phyloP scores from a whole-genome alignment of 805 yeast species.

The Kregervanrija pseudodelftensis region DNA sequence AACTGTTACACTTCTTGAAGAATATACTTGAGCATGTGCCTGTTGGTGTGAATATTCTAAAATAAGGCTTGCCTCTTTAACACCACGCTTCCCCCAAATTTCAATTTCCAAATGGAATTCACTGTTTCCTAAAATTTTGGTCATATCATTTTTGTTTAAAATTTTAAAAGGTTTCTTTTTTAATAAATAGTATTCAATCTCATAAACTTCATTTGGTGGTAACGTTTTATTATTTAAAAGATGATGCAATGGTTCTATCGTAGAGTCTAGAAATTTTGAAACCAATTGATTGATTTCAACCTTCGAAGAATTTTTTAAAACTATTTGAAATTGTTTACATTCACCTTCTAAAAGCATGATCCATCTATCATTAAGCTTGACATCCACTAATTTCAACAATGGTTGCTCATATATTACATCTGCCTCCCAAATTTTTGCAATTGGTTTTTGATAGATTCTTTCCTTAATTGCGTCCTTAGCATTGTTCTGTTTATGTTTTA shows the following conservation, averaged over 20 bases:
- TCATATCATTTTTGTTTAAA: constrained; percentile 38
- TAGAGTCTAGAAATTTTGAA: constrained; percentile 66
- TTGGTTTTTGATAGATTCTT: background rate
- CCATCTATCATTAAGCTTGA: constrained; percentile 56
- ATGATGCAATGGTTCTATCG: constrained; percentile 55
- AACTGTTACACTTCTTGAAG: constrained; percentile 46
- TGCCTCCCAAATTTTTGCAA: constrained; percentile 26
- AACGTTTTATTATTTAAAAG: constrained; percentile 39
- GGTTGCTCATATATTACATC: constrained; percentile 47
- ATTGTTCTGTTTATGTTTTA: constrained; percentile 5
- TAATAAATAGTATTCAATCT: constrained; percentile 62
- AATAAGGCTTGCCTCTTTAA: constrained; percentile 55
- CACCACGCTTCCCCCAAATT: constrained; percentile 66
- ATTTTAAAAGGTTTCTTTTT: constrained; percentile 52
- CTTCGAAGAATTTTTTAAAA: constrained; percentile 50
- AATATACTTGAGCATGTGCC: constrained; percentile 10
- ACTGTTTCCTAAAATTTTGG: constrained; percentile 31
- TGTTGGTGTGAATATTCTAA: constrained; percentile 54
- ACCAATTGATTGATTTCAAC: constrained; percentile 50
- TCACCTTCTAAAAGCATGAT: constrained; percentile 80
- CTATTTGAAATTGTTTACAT: constrained; percentile 39
- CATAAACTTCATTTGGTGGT: constrained; percentile 61
- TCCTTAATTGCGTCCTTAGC: constrained; percentile 4
- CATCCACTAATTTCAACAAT: constrained; percentile 40
- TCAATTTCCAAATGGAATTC: constrained; percentile 44